phyloP scores from a whole-genome alignment of 768 basidiomycete species.

The Collybiopsis luxurians region DNA sequence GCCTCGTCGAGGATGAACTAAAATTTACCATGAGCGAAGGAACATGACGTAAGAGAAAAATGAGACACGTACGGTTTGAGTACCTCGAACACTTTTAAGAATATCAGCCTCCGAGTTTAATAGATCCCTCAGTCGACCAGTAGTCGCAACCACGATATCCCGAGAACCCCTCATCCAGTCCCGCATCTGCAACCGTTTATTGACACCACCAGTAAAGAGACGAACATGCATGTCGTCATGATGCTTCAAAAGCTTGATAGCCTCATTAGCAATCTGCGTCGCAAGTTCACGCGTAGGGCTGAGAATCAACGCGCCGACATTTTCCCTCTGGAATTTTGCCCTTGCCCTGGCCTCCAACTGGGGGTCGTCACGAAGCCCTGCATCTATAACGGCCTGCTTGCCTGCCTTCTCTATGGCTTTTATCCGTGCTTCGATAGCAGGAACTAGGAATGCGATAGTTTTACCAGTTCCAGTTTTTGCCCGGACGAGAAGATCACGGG shows the following conservation, averaged over 20 bases:
- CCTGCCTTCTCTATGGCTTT: constrained; percentile 49
- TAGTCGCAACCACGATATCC: constrained; percentile 87
- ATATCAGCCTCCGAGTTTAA: constrained; percentile 59
- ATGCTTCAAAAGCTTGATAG: constrained; percentile 58
- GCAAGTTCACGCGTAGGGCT: constrained; percentile 90
- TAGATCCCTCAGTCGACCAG: constrained; percentile 82
- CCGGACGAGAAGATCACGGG: constrained; percentile 78
- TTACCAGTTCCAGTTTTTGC: constrained; percentile 91
- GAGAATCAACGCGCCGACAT: constrained; percentile 76
- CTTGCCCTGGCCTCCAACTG: constrained; percentile 27
- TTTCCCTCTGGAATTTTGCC: constrained; percentile 36
- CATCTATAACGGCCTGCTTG: constrained; percentile 37
- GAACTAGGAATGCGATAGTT: constrained; percentile 84
- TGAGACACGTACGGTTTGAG: constrained; percentile 53
- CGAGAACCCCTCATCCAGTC: constrained; percentile 61
- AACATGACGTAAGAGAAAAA: neutral
- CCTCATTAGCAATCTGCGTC: constrained; percentile 86
- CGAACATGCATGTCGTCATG: constrained; percentile 66
- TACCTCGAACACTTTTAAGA: constrained; percentile 44
- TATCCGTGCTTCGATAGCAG: constrained; percentile 77
- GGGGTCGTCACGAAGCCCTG: constrained; percentile 34
- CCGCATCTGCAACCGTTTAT: constrained; percentile 62
- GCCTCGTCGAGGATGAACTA: constrained; percentile 92
- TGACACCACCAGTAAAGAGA: constrained; percentile 76
- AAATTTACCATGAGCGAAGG: constrained; percentile 6